Evolutionary conservation across 257 asterid genomes (phyloP).

Genomic region (Craterostigma plantagineum): DNA sequence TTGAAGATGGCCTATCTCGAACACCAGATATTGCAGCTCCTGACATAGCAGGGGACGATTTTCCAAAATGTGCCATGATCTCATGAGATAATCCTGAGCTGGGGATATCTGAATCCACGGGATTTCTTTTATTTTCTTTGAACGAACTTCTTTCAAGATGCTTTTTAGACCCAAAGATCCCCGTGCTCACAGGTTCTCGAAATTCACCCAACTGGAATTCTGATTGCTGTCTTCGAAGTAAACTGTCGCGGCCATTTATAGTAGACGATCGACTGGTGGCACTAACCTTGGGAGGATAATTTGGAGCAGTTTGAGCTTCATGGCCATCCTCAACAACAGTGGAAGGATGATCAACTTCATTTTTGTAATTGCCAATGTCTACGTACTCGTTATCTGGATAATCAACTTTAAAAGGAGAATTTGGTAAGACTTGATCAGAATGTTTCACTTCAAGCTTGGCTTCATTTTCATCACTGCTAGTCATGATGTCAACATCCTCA

Average conservation of each 20-base stretch:
- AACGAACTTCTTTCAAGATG: constrained; percentile 37
- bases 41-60: constrained; percentile 27
- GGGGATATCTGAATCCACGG: constrained; percentile 34
- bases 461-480: constrained; percentile 50
- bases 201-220: constrained; percentile 92
- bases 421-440: constrained; percentile 23
- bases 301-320: constrained; percentile 8
- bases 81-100: constrained; percentile 37
- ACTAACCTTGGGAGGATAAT: constrained; percentile 33
- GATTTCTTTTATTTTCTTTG: constrained; percentile 29
- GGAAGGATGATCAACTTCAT: constrained; percentile 37
- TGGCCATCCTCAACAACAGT: constrained; percentile 22
- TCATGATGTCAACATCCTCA: constrained; percentile 81
- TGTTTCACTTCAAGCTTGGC: constrained; percentile 28
- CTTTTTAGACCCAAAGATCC: constrained; percentile 27
- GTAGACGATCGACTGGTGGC: constrained; percentile 25
- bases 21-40: constrained; percentile 19
- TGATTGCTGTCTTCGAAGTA: constrained; percentile 57
- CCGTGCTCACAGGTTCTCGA: constrained; percentile 57
- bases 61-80: constrained; percentile 26
- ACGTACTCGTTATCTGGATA: constrained; percentile 27
- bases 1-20: constrained; percentile 37
- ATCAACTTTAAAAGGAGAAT: constrained; percentile 28
- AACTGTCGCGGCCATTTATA: constrained; percentile 34
- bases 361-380: constrained; percentile 32